A percentile compares a stretch with the other conserved stretches of the same genome.
phyloP scores from a whole-genome alignment of 169 alveolate species.

The Plasmodium sp. region DNA sequence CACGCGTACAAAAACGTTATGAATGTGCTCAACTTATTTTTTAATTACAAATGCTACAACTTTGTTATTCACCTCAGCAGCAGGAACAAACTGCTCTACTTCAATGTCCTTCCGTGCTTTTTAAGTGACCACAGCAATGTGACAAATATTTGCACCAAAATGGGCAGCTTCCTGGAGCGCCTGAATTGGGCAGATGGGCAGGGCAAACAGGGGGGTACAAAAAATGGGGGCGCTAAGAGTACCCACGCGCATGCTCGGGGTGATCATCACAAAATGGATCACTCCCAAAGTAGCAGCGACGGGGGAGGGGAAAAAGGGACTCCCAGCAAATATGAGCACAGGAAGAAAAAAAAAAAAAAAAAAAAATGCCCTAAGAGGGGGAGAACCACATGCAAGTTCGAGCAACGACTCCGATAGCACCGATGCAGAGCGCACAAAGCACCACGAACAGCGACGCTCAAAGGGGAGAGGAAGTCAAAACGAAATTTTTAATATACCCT shows the following conservation, averaged over 20 bases:
- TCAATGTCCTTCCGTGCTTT: conserved; percentile 35
- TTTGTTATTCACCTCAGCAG: conserved; percentile 29
- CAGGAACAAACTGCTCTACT: conserved; percentile 17
- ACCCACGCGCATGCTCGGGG: neutral
- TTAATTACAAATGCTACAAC: conserved; percentile 38
- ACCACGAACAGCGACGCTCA: neutral
- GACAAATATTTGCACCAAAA: conserved; percentile 68
- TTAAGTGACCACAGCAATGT: conserved; percentile 21
- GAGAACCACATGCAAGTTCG: neutral
- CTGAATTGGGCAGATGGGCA: neutral
- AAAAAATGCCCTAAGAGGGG: neutral
- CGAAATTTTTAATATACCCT: conserved; percentile 31
- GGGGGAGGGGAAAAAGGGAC: neutral
- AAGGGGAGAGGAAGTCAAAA: neutral
- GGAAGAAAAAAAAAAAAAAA: neutral
- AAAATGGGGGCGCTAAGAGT: neutral
- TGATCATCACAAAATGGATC: neutral
- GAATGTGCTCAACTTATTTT: conserved; percentile 61
- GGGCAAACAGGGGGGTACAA: neutral
- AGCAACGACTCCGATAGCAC: neutral
- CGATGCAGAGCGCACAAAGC: neutral
- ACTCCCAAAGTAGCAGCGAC: neutral
- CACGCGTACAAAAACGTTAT: conserved; percentile 48
- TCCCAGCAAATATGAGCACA: neutral
- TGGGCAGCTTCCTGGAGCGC: neutral